These are phyloP conservation scores for Schizothecium vesticola DNA, from an alignment of 495 filamentous ascomycete genomes.

Conservation along the genomic window DNA sequence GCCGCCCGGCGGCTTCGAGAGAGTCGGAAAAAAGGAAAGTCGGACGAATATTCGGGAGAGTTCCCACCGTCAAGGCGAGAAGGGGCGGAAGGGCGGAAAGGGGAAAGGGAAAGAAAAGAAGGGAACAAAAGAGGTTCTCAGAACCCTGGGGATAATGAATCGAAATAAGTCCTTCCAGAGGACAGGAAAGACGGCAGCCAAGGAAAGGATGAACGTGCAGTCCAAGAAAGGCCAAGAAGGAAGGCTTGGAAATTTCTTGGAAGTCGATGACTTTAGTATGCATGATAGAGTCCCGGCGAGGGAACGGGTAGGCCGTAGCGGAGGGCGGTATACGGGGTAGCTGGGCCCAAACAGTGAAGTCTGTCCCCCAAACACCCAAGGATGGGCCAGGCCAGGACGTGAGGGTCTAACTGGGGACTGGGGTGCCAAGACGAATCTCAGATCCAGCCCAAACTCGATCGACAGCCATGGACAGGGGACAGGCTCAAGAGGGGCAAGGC, in stretches of 20 bases:
- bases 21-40: slow-evolving; percentile 12
- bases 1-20: slow-evolving; percentile 25
- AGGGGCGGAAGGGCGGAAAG: background rate
- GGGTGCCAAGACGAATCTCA: slow-evolving; percentile 6
- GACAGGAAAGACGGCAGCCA: slow-evolving; percentile 10
- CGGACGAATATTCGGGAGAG: background rate
- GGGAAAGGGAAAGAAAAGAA: slow-evolving; percentile 14
- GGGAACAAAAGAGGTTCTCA: slow-evolving; percentile 14
- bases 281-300: background rate
- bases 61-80: slow-evolving; percentile 8
- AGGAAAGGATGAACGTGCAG: slow-evolving; percentile 1
- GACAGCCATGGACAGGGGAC: slow-evolving; percentile 1
- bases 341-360: background rate
- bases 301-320: slow-evolving; percentile 10
- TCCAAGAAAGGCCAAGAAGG: slow-evolving; percentile 10
- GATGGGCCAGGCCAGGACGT: background rate
- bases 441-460: slow-evolving; percentile 9
- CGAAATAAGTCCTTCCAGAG: slow-evolving; percentile 30
- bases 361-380: slow-evolving; percentile 5
- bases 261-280: slow-evolving; percentile 18
- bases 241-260: slow-evolving; percentile 5
- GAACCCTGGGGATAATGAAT: slow-evolving; percentile 18
- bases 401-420: background rate
- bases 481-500: background rate
- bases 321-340: slow-evolving; percentile 18